Percentiles rank a stretch among this genome's conserved stretches.
phyloP scores from a whole-genome alignment of 2,329 filamentous ascomycete species.

The Colletotrichum sp. region DNA sequence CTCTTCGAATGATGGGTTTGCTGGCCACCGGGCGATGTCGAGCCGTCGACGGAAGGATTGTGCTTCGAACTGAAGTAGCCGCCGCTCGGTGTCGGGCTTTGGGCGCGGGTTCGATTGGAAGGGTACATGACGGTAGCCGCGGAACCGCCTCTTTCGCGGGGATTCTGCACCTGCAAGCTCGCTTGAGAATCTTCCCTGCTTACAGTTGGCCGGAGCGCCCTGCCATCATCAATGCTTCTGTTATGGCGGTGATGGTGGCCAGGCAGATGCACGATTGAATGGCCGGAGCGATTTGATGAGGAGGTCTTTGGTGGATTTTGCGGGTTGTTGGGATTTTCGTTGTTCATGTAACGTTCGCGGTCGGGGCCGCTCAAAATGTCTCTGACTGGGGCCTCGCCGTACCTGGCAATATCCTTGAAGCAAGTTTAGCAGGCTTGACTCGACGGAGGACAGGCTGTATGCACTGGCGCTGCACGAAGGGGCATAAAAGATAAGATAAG shows the following conservation, averaged over 20 bases:
- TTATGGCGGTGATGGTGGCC: slow-evolving; percentile 72
- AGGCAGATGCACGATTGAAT: slow-evolving; percentile 68
- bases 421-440: slow-evolving; percentile 21
- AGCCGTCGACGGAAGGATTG: slow-evolving; percentile 52
- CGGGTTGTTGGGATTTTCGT: slow-evolving; percentile 42
- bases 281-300: slow-evolving; percentile 65
- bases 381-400: slow-evolving; percentile 79
- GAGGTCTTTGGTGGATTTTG: slow-evolving; percentile 64
- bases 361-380: slow-evolving; percentile 73
- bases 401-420: slow-evolving; percentile 72
- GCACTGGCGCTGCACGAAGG: background rate
- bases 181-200: slow-evolving; percentile 76
- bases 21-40: slow-evolving; percentile 58
- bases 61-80: slow-evolving; percentile 56
- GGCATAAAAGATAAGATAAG: slow-evolving; percentile 22
- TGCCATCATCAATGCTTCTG: slow-evolving; percentile 70
- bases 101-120: slow-evolving; percentile 62
- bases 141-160: slow-evolving; percentile 59
- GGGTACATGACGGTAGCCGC: slow-evolving; percentile 46
- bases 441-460: background rate
- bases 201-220: slow-evolving; percentile 71
- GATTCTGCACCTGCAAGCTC: slow-evolving; percentile 43
- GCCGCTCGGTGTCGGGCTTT: slow-evolving; percentile 82
- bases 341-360: slow-evolving; percentile 67
- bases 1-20: slow-evolving; percentile 48